Evolutionary conservation across 164 flowering plant genomes (phyloP).

Genomic region (Malania oleifera): DNA sequence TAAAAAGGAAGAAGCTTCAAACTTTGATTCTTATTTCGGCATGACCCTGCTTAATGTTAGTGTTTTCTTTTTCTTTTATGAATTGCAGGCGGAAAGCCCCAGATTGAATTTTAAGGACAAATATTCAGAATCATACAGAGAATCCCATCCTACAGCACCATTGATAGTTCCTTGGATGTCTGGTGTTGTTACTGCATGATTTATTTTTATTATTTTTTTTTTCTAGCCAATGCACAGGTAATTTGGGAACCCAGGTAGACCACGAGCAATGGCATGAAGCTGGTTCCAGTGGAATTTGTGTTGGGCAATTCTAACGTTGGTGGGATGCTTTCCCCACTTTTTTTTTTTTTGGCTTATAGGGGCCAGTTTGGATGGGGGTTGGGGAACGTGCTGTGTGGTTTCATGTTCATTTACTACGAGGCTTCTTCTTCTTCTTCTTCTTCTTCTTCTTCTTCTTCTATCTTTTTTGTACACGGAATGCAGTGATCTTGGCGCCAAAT

Average conservation of each 20-base stretch:
- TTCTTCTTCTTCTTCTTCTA: too few species aligned
- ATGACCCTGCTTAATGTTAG: neutral
- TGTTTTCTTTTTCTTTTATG: slow-evolving; percentile 2
- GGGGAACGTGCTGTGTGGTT: too few species aligned
- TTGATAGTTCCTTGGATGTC: slow-evolving; percentile 85
- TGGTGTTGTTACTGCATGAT: slow-evolving; percentile 55
- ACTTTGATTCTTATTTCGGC: too few species aligned
- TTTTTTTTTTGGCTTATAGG: neutral
- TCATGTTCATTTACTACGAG: neutral
- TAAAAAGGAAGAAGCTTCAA: too few species aligned
- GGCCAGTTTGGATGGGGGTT: neutral
- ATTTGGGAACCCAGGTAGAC: neutral
- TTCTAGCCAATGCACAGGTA: slow-evolving; percentile 2
- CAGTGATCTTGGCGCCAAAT: too few species aligned
- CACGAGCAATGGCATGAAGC: too few species aligned
- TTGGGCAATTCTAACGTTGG: neutral
- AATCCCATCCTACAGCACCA: slow-evolving; percentile 74
- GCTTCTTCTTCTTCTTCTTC: too few species aligned
- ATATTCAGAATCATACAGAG: slow-evolving; percentile 73
- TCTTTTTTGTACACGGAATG: too few species aligned
- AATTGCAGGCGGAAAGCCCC: slow-evolving; percentile 70
- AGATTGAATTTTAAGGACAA: slow-evolving; percentile 59
- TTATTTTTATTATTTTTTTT: too few species aligned
- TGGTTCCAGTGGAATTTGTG: too few species aligned
- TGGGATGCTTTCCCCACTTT: neutral